These are phyloP conservation scores for Scalesia atractyloides DNA, from an alignment of 129 eudicot species.

Conservation along the genomic window DNA sequence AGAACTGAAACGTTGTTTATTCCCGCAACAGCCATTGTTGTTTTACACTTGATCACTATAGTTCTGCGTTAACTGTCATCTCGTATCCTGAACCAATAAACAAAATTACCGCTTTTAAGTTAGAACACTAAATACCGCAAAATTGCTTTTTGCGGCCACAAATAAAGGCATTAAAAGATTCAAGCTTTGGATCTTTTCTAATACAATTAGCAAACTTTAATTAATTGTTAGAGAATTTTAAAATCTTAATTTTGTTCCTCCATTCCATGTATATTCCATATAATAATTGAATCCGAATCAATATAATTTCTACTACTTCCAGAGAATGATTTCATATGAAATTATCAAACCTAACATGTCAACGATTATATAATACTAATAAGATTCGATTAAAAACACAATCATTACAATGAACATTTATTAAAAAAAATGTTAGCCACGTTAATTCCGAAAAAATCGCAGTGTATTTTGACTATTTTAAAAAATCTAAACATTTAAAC, in stretches of 20 bases:
- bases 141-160: background rate
- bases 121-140: background rate
- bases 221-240: background rate
- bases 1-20: conserved; percentile 55
- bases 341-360: background rate
- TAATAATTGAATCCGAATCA: background rate
- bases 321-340: background rate
- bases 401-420: background rate
- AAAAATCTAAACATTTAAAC: conserved; percentile 8
- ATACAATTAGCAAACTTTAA: background rate
- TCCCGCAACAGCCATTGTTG: conserved; percentile 75
- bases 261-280: background rate
- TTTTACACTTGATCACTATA: conserved; percentile 7
- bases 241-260: background rate
- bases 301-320: conserved; percentile 13
- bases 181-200: conserved; percentile 2
- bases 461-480: background rate
- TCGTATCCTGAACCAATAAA: conserved; percentile 21
- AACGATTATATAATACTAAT: background rate
- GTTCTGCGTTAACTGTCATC: conserved; percentile 19
- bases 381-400: background rate
- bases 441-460: background rate
- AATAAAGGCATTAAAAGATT: background rate
- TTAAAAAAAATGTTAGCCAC: background rate
- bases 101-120: background rate